Conservation (phyloP, 768 basidiomycete species). For the Suillus alpinus region DNA sequence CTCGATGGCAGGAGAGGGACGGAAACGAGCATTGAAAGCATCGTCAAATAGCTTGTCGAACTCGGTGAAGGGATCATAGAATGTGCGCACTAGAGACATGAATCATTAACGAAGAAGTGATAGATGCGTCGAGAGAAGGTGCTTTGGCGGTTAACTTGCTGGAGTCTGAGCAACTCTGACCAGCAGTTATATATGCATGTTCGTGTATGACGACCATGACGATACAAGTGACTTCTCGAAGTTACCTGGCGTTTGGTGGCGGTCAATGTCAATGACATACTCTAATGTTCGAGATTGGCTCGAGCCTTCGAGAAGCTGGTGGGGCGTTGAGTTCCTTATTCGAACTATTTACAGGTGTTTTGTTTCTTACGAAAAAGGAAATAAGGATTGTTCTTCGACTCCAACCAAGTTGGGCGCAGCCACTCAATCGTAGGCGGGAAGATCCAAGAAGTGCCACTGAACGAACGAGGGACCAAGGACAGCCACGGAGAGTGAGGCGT, state of each 20-base stretch:
- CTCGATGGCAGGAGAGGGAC: slow-evolving; percentile 11
- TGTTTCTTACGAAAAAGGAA: background rate
- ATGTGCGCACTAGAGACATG: slow-evolving; percentile 24
- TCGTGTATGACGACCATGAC: background rate
- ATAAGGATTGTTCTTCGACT: no score
- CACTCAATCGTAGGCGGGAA: no score
- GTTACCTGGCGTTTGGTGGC: background rate
- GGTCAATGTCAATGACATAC: background rate
- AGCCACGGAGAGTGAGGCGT: no score
- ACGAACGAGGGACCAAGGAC: no score
- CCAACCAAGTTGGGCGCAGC: no score
- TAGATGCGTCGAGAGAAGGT: background rate
- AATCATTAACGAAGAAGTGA: background rate
- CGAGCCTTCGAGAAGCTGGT: background rate
- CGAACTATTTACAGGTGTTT: background rate
- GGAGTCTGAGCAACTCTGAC: background rate
- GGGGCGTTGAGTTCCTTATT: background rate
- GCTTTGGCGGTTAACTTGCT: background rate
- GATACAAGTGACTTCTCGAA: background rate
- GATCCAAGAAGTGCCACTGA: no score
- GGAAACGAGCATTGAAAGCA: slow-evolving; percentile 24
- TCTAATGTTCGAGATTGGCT: background rate
- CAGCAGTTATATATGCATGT: background rate
- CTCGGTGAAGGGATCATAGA: slow-evolving; percentile 39
- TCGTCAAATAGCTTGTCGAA: slow-evolving; percentile 44